A percentile compares a stretch with the other conserved stretches of the same genome.
Evolutionary conservation across 768 basidiomycete species (phyloP).

Genomic region (Russula ochroleuca): DNA sequence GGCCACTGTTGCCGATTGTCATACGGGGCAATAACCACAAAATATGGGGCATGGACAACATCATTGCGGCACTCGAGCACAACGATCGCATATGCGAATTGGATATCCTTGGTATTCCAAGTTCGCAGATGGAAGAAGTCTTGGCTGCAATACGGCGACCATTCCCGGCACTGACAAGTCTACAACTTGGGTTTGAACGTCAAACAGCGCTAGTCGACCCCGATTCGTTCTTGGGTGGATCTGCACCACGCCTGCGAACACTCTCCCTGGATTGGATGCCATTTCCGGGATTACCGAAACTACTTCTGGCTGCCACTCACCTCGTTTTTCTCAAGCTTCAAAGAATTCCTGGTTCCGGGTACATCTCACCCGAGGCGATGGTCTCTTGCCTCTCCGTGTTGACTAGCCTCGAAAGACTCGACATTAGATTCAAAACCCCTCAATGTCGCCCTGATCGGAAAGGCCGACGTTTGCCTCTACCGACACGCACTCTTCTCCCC

Average conservation of each 20-base stretch:
- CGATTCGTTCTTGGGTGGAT: conserved; percentile 1
- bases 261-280: too few species aligned
- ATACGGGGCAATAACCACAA: background rate
- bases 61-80: background rate
- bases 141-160: background rate
- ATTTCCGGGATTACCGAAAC: too few species aligned
- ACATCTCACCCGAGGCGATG: background rate
- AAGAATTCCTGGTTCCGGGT: too few species aligned
- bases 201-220: background rate
- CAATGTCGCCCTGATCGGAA: background rate
- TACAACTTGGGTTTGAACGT: background rate
- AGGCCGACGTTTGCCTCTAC: background rate
- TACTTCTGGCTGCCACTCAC: too few species aligned
- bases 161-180: background rate
- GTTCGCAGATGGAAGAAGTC: background rate
- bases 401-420: background rate
- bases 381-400: background rate
- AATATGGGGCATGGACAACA: background rate
- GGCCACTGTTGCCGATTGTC: background rate
- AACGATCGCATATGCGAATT: background rate
- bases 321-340: too few species aligned
- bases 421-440: background rate
- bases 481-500: background rate
- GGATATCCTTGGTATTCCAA: background rate
- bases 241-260: too few species aligned